Conservation (phyloP, 108 stramenopile genomes). For the Discostella stelligeroides region DNA sequence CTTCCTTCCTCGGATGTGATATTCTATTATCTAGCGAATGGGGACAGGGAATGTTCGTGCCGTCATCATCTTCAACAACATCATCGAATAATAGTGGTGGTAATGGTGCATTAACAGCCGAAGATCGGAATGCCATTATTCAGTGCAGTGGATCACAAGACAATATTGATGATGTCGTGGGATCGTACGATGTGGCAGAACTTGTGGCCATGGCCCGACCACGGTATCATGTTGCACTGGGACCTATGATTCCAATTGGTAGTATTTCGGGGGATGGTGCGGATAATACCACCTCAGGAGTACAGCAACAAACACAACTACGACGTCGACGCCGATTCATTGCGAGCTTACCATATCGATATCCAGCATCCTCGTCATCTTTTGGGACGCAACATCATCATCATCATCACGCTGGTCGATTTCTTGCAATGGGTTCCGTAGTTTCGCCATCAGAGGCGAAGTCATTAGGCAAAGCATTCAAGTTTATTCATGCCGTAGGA, state of each 20-base stretch:
- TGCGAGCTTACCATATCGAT: slow-evolving; percentile 57
- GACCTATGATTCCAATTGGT: slow-evolving; percentile 20
- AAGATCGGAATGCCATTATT: slow-evolving; percentile 28
- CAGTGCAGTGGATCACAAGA: not conserved
- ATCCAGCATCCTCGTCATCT: slow-evolving; percentile 41
- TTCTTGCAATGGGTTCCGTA: slow-evolving; percentile 71
- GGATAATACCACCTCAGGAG: not conserved
- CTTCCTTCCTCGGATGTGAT: slow-evolving; percentile 71
- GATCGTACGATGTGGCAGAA: slow-evolving; percentile 80
- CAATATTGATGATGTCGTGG: slow-evolving; percentile 6
- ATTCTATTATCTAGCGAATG: slow-evolving; percentile 73
- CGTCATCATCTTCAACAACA: slow-evolving; percentile 13
- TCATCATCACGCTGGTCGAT: slow-evolving; percentile 64
- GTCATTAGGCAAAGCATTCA: slow-evolving; percentile 56
- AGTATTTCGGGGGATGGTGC: not conserved
- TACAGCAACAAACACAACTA: no score
- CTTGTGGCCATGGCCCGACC: slow-evolving; percentile 67
- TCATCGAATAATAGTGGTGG: not conserved
- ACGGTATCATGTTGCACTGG: slow-evolving; percentile 73
- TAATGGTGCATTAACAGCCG: slow-evolving; percentile 28
- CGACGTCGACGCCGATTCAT: slow-evolving; percentile 42
- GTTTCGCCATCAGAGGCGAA: slow-evolving; percentile 37
- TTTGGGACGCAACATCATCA: not conserved
- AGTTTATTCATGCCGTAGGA: slow-evolving; percentile 89
- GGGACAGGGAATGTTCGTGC: slow-evolving; percentile 85